These are phyloP conservation scores for Eurotiales sp. DNA, from an alignment of 2,329 filamentous ascomycete genomes.

Conservation along the genomic window DNA sequence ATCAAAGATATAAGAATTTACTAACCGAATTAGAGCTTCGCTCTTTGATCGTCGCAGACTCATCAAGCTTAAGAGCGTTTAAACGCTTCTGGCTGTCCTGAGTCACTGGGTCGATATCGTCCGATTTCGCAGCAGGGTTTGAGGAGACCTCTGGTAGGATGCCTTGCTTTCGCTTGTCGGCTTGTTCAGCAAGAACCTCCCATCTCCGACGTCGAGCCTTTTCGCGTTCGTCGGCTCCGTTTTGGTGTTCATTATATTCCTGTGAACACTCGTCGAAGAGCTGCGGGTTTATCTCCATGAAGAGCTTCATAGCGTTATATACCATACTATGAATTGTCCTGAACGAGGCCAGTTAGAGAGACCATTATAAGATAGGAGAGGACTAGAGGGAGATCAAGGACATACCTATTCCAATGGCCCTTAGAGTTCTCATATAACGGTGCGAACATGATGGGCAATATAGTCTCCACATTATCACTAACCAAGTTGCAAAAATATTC, in stretches of 20 bases:
- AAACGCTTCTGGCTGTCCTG: slow-evolving; percentile 84
- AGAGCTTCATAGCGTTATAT: slow-evolving; percentile 99
- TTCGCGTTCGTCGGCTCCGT: slow-evolving; percentile 81
- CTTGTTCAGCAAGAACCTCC: slow-evolving; percentile 79
- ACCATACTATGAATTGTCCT: slow-evolving; percentile 99
- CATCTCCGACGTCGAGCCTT: slow-evolving; percentile 79
- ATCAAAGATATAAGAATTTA: slow-evolving; percentile 25
- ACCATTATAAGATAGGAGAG: slow-evolving; percentile 23
- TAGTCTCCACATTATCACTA: slow-evolving; percentile 97
- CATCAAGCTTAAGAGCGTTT: slow-evolving; percentile 86
- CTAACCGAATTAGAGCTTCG: slow-evolving; percentile 49
- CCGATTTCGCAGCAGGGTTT: slow-evolving; percentile 32
- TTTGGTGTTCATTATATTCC: slow-evolving; percentile 95
- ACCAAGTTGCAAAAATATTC: slow-evolving; percentile 99
- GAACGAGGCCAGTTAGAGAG: slow-evolving; percentile 23
- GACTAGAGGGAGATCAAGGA: neutral
- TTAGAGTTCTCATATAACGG: slow-evolving; percentile 98
- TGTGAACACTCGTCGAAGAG: slow-evolving; percentile 98
- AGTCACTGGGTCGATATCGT: slow-evolving; percentile 74
- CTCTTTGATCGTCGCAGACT: slow-evolving; percentile 50
- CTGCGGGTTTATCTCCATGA: slow-evolving; percentile 99
- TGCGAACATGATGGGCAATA: slow-evolving; percentile 98
- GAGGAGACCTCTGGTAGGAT: slow-evolving; percentile 30
- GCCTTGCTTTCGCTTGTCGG: slow-evolving; percentile 62
- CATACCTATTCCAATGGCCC: slow-evolving; percentile 95